Base-by-base conservation (phyloP, 1,139 yeast genomes). In the Protomyces arabidopsidicola region DNA sequence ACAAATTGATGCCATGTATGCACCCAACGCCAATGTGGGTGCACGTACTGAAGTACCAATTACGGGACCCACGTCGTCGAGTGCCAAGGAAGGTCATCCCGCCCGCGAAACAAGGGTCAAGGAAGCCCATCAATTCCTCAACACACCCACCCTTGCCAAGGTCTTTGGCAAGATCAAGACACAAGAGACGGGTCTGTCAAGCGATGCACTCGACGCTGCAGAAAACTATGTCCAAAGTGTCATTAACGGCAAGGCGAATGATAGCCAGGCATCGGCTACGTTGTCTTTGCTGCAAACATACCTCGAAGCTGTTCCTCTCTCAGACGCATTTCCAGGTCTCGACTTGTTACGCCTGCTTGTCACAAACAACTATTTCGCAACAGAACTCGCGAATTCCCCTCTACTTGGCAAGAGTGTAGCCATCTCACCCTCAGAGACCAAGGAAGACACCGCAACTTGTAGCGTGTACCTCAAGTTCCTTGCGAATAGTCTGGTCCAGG, bases 1-100 rank as follows among this genome's bases (percentile, higher is more conserved):
- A 38, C 68, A 76, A 74, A 72, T 78, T 38, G 71, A 69, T 16
- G 52, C 60, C 35, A 60, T 60, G 64, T 60, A 53, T 27, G 34
- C 58, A 14, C 58, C 63, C 22, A 48, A 35, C n/a, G 34, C 54
- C 16, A 36, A 18, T 8, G 22, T 10, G 6, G 42, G 45, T 12
- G 51, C 45, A 24, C 42, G 53, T 5, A 39, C 36, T 14, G 62
- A 58, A 20, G 56, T 34, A 12, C 36, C 53, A 3, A 52, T 58
- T 35, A 14, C 53, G 14, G 62, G 62, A n/a, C 62, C 62, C 20
- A 58, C 56, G 2, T 58, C 62, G 4, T 55, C 56, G 22, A 31
- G 39, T 5, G 51, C 42, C 6, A 39, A 27, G 34, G 56, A 58
- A 31, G 48, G 22, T 18, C 48, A 42, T 42, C 22, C 48, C 14